These are phyloP conservation scores for Ormosia emarginata DNA, from an alignment of 306 rosid genomes.

Conservation along the genomic window DNA sequence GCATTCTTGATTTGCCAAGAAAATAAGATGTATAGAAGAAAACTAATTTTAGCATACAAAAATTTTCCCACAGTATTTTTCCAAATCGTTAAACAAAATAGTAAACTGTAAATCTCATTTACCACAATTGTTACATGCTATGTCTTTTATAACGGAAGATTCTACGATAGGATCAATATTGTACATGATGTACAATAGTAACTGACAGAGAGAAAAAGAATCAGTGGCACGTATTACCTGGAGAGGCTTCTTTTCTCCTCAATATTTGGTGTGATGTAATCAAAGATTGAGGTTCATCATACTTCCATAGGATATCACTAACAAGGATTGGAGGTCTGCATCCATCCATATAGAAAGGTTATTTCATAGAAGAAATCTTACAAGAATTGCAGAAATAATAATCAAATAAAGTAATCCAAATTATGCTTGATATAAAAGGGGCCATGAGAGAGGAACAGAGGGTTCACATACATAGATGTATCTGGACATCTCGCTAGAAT, in stretches of 20 bases:
- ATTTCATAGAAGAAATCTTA: constrained; percentile 3
- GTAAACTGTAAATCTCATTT: constrained; percentile 1
- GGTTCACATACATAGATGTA: constrained; percentile 71
- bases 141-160: background rate
- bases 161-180: background rate
- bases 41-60: background rate
- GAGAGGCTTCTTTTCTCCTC: constrained; percentile 61
- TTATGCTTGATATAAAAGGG: background rate
- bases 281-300: constrained; percentile 67
- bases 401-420: background rate
- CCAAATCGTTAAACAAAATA: background rate
- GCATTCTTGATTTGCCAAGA: background rate
- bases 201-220: background rate
- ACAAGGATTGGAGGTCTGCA: constrained; percentile 95
- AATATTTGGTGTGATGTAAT: constrained; percentile 62
- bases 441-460: background rate
- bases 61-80: background rate
- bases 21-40: background rate
- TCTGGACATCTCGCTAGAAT: constrained; percentile 83
- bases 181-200: background rate
- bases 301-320: constrained; percentile 83
- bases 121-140: background rate
- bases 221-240: constrained; percentile 48
- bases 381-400: background rate
- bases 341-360: constrained; percentile 28